phyloP scores from a whole-genome alignment of 2,329 filamentous ascomycete species.

The Orbilia quercus region DNA sequence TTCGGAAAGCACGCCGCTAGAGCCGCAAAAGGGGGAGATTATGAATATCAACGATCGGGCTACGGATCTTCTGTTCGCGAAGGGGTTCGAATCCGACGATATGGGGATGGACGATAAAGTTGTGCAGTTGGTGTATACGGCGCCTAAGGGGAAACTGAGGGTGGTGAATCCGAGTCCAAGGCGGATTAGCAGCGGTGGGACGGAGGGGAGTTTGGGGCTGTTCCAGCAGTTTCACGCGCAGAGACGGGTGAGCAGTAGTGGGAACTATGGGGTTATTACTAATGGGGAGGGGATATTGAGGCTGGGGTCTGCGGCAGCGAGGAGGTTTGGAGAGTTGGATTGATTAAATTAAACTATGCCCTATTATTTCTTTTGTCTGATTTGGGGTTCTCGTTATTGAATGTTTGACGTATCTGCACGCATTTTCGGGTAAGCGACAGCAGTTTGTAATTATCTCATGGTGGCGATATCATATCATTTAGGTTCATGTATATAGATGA shows the following conservation, averaged over 20 bases:
- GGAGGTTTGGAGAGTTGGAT: constrained; percentile 41
- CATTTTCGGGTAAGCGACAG: not conserved
- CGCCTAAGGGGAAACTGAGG: constrained; percentile 83
- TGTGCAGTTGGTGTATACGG: constrained; percentile 89
- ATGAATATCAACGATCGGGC: constrained; percentile 62
- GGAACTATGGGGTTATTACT: constrained; percentile 3
- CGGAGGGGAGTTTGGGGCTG: constrained; percentile 56
- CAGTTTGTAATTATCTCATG: not conserved
- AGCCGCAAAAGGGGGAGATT: constrained; percentile 45
- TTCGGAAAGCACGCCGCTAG: constrained; percentile 16
- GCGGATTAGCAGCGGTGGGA: constrained; percentile 41
- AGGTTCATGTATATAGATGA: not conserved
- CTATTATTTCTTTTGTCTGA: not conserved
- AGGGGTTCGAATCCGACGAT: constrained; percentile 58
- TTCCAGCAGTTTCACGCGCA: constrained; percentile 27
- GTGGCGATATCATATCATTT: not conserved
- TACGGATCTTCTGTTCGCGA: constrained; percentile 58
- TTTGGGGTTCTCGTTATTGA: not conserved
- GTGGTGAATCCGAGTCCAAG: constrained; percentile 85
- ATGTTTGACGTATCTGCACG: not conserved
- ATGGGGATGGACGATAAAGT: constrained; percentile 60
- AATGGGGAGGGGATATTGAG: constrained; percentile 35
- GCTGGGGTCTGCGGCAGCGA: constrained; percentile 39
- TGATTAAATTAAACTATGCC: not conserved
- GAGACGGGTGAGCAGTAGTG: constrained; percentile 42